Evolutionary conservation across 129 eudicot genomes (phyloP), one percentile per base, ranked within the genome.

Genomic region (Pittosporum tobira): DNA sequence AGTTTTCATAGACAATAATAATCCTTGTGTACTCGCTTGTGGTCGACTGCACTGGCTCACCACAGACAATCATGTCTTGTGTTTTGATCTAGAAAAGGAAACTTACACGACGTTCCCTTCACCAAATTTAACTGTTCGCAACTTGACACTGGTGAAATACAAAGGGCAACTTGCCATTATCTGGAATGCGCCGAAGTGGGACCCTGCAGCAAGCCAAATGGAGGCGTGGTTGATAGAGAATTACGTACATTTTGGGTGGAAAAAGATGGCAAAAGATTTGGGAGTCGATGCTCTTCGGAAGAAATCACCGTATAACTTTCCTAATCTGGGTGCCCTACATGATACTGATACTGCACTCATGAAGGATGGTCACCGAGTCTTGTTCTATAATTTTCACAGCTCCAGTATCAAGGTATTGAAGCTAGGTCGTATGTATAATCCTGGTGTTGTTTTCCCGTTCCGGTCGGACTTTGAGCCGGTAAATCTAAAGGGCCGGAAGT

Each of bases 401-500:
- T 46, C 13, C 50, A 15, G n/a, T n/a, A 3, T 46, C 50, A 46
- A n/a, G 6, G 50, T 46, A 46, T 3, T n/a, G 4, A n/a, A n/a
- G 15, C n/a, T 46, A n/a, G 15, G n/a, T 12, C 50, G 15, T n/a
- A n/a, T n/a, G n/a, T n/a, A n/a, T 7, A 7, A 36, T 46, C 50
- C n/a, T 12, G 11, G n/a, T 15, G 50, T 5, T 3, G 50, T 46
- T 46, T 46, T 46, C 15, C 13, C 50, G n/a, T 46, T 46, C n/a
- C 50, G 50, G n/a, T 46, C 50, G 15, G n/a, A 46, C 15, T 3
- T 46, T 7, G n/a, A 46, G 50, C 50, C 8, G 13, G n/a, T 46
- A 3, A n/a, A 46, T 12, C 15, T 46, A 48, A 65, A 49, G 52
- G 70, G 50, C 37, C 38, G 61, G 52, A 42, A n/a, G n/a, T n/a